Percentiles rank a stretch among this genome's conserved stretches.
Conservation (phyloP, 345 rosid genomes). For the Boechera retrofracta region DNA sequence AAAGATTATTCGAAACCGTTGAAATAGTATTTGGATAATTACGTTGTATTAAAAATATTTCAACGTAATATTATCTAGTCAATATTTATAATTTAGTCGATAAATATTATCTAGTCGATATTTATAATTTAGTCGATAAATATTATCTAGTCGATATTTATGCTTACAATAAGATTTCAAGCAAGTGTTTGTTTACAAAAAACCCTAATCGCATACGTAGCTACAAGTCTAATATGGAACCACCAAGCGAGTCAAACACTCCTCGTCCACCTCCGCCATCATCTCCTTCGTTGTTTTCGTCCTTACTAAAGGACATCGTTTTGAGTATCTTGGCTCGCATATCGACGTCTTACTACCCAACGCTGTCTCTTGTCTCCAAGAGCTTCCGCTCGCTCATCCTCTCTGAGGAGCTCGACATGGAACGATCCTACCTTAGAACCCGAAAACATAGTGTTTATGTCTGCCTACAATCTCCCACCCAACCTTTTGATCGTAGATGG, state of each 20-base stretch:
- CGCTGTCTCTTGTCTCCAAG: conserved; percentile 8
- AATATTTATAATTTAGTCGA: no score
- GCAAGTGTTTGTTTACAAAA: no score
- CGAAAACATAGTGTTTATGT: background rate
- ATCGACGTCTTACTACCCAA: background rate
- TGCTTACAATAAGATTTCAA: no score
- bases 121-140: no score
- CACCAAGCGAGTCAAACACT: background rate
- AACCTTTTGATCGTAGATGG: background rate
- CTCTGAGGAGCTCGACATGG: background rate
- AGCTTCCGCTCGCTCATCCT: background rate
- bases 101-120: no score
- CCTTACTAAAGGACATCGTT: background rate
- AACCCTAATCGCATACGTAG: no score
- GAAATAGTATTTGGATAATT: no score
- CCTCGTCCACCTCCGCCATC: background rate
- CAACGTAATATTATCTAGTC: no score
- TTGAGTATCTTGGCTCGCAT: conserved; percentile 8
- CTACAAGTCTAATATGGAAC: background rate
- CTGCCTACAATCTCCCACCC: background rate
- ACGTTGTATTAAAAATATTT: no score
- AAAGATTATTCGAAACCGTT: no score
- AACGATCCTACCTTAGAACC: background rate
- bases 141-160: no score
- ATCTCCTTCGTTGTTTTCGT: background rate